phyloP scores from a whole-genome alignment of 2,329 filamentous ascomycete species.

The Ceratocystis cubensis region DNA sequence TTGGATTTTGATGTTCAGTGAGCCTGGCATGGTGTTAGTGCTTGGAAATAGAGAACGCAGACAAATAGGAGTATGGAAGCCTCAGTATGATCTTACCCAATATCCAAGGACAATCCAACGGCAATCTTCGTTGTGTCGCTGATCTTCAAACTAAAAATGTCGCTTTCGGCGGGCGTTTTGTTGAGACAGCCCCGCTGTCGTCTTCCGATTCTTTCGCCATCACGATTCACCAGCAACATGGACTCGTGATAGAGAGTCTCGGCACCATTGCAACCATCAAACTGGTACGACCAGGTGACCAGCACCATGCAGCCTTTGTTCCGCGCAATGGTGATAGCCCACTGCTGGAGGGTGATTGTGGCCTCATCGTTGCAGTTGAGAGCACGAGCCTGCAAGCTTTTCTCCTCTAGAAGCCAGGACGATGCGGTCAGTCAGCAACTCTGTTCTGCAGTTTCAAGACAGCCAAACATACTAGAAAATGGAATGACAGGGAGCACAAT shows the following conservation, averaged over 20 bases:
- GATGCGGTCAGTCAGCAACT: not conserved
- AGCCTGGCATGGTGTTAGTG: not conserved
- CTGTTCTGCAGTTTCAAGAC: not conserved
- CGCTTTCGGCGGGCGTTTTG: not conserved
- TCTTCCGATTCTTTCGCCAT: not conserved
- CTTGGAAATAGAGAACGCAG: not conserved
- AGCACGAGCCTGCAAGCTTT: not conserved
- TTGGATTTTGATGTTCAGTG: not conserved
- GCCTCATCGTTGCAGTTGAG: not conserved
- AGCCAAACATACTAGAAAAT: not conserved
- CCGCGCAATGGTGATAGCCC: not conserved
- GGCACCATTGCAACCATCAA: not conserved
- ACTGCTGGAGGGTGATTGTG: not conserved
- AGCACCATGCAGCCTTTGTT: slow-evolving; percentile 2
- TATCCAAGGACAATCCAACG: not conserved
- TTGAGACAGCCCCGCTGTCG: not conserved
- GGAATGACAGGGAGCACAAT: not conserved
- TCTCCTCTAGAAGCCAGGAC: not conserved
- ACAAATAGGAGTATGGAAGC: not conserved
- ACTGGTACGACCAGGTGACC: not conserved
- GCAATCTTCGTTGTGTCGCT: not conserved
- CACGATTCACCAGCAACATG: not conserved
- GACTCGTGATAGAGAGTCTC: not conserved
- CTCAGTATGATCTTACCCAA: not conserved
- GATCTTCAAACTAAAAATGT: not conserved